These are phyloP conservation scores for Mallotus japonicus DNA, from an alignment of 441 rosid genomes.

Conservation along the genomic window DNA sequence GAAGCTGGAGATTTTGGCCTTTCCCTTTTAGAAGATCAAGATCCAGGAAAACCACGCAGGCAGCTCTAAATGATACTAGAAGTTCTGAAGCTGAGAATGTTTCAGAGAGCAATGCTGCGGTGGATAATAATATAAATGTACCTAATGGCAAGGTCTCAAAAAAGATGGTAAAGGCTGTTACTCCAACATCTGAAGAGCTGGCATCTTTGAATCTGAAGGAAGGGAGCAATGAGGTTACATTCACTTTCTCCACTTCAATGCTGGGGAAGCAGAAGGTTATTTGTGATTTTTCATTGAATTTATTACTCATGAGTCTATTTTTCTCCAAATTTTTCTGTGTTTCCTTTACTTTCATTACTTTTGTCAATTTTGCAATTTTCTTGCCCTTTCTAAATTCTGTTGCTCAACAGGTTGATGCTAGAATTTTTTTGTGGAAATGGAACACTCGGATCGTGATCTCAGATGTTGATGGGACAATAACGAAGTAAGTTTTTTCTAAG, in stretches of 20 bases:
- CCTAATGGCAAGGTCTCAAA: slow-evolving; percentile 41
- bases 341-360: neutral
- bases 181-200: slow-evolving; percentile 88
- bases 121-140: slow-evolving; percentile 30
- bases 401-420: slow-evolving; percentile 76
- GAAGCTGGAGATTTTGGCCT: slow-evolving; percentile 94
- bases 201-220: slow-evolving; percentile 77
- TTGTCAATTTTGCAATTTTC: neutral
- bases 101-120: slow-evolving; percentile 23
- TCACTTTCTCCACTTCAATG: slow-evolving; percentile 89
- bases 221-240: slow-evolving; percentile 71
- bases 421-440: slow-evolving; percentile 97
- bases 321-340: neutral
- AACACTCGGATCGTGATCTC: slow-evolving; percentile 84
- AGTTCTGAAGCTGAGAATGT: slow-evolving; percentile 32
- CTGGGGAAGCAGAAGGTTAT: slow-evolving; percentile 86
- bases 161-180: slow-evolving; percentile 52
- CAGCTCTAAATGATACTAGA: slow-evolving; percentile 32
- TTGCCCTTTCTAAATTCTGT: slow-evolving; percentile 6
- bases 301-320: neutral
- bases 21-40: slow-evolving; percentile 57
- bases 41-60: slow-evolving; percentile 36
- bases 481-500: slow-evolving; percentile 48
- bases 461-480: slow-evolving; percentile 99
- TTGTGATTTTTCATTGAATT: slow-evolving; percentile 19